Conservation (phyloP, 495 filamentous ascomycete species). For the Viridothelium virens region DNA sequence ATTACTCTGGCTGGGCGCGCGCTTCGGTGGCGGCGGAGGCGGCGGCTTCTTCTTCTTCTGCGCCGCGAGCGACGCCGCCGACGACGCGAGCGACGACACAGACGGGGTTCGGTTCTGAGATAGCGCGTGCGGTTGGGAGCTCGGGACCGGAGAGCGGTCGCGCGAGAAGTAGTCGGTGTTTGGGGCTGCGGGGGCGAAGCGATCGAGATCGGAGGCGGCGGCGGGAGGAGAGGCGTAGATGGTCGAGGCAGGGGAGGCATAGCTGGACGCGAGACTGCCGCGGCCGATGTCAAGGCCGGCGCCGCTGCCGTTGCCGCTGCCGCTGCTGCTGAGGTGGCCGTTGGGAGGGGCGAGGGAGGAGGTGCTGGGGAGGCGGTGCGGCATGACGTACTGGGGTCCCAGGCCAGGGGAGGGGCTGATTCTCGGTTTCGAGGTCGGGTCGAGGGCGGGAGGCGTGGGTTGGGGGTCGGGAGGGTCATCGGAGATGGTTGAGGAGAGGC, state of each 20-base stretch:
- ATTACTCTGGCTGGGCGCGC: constrained; percentile 40
- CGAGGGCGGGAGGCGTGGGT: constrained; percentile 5
- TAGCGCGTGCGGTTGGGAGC: too few species aligned
- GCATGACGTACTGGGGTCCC: constrained; percentile 2
- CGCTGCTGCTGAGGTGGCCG: neutral
- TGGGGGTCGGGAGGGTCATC: neutral
- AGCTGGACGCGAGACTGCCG: neutral
- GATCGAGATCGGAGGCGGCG: neutral
- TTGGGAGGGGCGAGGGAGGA: neutral
- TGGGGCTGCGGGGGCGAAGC: neutral
- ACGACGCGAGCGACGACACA: constrained; percentile 8
- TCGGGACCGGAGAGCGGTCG: constrained; percentile 13
- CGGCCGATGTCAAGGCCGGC: neutral
- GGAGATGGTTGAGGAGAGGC: constrained; percentile 10
- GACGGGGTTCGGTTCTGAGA: neutral
- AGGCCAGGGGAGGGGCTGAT: neutral
- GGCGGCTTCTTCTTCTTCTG: constrained; percentile 52
- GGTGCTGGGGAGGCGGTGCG: constrained; percentile 4
- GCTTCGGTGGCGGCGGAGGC: constrained; percentile 66
- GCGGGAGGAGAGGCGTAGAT: neutral
- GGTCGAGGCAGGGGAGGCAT: constrained; percentile 12
- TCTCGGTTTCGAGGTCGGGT: neutral
- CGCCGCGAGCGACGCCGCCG: constrained; percentile 25
- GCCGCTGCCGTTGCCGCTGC: too few species aligned
- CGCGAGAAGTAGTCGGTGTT: constrained; percentile 25